phyloP scores from a whole-genome alignment of 306 rosid species.

The Datisca glomerata region DNA sequence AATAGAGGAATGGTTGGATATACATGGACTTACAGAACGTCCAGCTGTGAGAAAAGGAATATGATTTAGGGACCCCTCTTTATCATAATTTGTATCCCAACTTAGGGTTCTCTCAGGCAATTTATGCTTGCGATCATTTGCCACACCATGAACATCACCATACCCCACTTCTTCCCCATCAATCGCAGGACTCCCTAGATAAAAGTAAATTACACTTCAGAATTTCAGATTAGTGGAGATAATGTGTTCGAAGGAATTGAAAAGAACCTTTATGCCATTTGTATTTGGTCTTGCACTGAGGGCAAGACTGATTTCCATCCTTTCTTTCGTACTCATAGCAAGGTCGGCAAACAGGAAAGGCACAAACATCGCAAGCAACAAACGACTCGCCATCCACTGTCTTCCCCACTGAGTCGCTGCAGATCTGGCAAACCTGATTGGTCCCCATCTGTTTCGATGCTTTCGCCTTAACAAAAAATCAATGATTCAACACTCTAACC shows the following conservation, averaged over 20 bases:
- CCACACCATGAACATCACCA: constrained; percentile 40
- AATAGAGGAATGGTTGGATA: no score
- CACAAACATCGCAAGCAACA: constrained; percentile 70
- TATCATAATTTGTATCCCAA: constrained; percentile 83
- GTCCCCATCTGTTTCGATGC: constrained; percentile 17
- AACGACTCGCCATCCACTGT: constrained; percentile 60
- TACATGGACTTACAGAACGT: constrained; percentile 21
- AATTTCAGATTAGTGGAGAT: not conserved
- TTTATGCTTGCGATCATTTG: constrained; percentile 60
- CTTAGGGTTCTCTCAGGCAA: constrained; percentile 75
- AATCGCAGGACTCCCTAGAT: constrained; percentile 75
- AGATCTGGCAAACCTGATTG: constrained; percentile 82
- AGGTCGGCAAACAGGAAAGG: constrained; percentile 90
- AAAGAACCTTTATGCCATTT: constrained; percentile 71
- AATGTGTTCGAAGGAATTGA: not conserved
- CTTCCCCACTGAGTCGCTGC: constrained; percentile 76
- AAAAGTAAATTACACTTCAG: not conserved
- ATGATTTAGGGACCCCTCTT: constrained; percentile 73
- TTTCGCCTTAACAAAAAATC: constrained; percentile 5
- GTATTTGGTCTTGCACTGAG: constrained; percentile 92
- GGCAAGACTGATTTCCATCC: constrained; percentile 96
- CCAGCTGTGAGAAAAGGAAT: constrained; percentile 52
- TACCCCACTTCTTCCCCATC: constrained; percentile 72
- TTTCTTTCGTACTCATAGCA: constrained; percentile 97
- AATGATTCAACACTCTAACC: not conserved